Base-by-base conservation (phyloP, 2,329 filamentous ascomycete species). In the Pyricularia pennisetigena region DNA sequence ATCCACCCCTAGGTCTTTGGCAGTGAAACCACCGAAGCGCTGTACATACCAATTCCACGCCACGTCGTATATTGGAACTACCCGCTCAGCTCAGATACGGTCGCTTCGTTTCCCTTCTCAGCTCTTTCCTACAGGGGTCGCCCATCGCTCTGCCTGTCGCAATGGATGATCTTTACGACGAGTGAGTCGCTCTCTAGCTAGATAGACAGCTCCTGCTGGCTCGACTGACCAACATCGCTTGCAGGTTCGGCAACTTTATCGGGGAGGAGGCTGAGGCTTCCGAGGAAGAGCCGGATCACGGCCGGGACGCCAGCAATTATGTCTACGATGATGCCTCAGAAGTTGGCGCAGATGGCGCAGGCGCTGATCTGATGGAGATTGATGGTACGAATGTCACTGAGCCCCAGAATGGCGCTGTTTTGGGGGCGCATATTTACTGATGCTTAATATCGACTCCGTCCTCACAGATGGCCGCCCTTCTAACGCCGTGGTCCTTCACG, bases 211-310 rank as follows among this genome's bases (percentile, higher is more conserved):
- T 23, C n/a, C 63, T 16, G 30, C 70, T 7, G 29, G 4, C 12
- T 23, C 57, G 30, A 35, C n/a, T 68, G 65, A 69, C 24, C 23
- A 16, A 32, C 16, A 12, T 59, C 70, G 57, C 68, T 57, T 41
- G 62, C 73, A 96, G 93, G 84, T 98, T 98, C 82, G 94, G 94
- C 76, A 98, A 98, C 82, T 98, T 95, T 81, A 97, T 98, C 77
- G 95, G 95, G 76, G 95, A 97, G 80, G 92, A 92, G 75, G 90
- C 82, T 73, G 86, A 89, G 78, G 90, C 90, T 78, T 95, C 92
- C 69, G 94, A 97, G 76, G 90, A 91, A 76, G 94, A 94, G 75
- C 94, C 92, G 74, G 88, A 93, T 76, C 87, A 87, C 75, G 88
- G 90, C 77, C 68, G 88, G 73, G 89, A 91, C 78, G 88, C 88